A percentile compares a stretch with the other conserved stretches of the same genome.
These are phyloP conservation scores for Dactylella cylindrospora DNA, from an alignment of 2,329 filamentous ascomycete species.

Conservation along the genomic window DNA sequence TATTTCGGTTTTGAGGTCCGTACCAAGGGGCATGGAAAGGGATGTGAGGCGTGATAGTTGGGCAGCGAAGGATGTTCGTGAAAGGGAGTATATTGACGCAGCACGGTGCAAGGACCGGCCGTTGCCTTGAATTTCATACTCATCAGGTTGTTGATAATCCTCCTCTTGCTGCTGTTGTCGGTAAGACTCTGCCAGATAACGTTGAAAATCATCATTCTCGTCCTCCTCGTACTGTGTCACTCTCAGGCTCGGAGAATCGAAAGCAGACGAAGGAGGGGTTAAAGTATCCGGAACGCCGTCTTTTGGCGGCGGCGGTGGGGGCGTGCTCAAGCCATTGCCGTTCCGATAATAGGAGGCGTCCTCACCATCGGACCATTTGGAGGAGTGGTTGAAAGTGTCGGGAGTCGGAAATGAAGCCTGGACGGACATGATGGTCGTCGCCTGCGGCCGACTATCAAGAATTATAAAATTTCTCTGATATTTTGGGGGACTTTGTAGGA, in stretches of 20 bases:
- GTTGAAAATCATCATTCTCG: slow-evolving; percentile 38
- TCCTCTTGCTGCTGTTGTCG: slow-evolving; percentile 8
- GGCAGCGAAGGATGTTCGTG: slow-evolving; percentile 85
- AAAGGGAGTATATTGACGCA: slow-evolving; percentile 90
- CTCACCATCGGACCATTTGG: slow-evolving; percentile 15
- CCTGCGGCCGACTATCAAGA: too few species aligned
- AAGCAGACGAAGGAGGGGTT: slow-evolving; percentile 34
- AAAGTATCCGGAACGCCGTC: slow-evolving; percentile 35
- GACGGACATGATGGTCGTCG: slow-evolving; percentile 14
- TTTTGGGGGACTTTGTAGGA: too few species aligned
- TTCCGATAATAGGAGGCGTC: slow-evolving; percentile 6
- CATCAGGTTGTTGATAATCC: slow-evolving; percentile 17
- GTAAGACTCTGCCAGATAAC: slow-evolving; percentile 40
- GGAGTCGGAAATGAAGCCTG: too few species aligned
- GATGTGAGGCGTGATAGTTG: slow-evolving; percentile 91
- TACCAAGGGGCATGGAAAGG: slow-evolving; percentile 82
- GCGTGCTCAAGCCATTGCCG: slow-evolving; percentile 15
- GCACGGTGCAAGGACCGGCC: slow-evolving; percentile 56
- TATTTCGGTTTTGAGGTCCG: slow-evolving; percentile 78
- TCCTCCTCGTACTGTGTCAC: slow-evolving; percentile 32
- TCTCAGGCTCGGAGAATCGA: slow-evolving; percentile 28
- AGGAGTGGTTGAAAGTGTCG: slow-evolving; percentile 19
- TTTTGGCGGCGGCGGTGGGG: slow-evolving; percentile 39
- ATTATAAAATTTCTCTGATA: too few species aligned
- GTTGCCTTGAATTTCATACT: slow-evolving; percentile 21